Percentiles rank a stretch among this genome's conserved stretches.
Evolutionary conservation across 192 early-diverging fungal species (phyloP).

Genomic region (Backusella mclennaniae): DNA sequence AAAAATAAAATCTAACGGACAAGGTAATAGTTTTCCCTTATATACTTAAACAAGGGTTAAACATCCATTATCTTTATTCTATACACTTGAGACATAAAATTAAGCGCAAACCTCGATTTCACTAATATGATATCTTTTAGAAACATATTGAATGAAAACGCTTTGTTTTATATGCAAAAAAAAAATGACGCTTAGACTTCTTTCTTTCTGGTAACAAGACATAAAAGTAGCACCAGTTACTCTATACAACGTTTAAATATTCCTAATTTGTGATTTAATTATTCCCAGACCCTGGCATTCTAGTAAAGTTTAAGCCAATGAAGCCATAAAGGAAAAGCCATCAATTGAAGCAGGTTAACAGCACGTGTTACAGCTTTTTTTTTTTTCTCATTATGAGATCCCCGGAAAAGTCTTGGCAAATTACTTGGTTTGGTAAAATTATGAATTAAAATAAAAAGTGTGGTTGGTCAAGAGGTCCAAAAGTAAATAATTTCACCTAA

Average conservation of each 20-base stretch:
- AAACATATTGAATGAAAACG: neutral
- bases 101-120: neutral
- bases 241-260: neutral
- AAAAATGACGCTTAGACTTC: neutral
- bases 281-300: constrained; percentile 11
- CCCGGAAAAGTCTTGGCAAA: constrained; percentile 14
- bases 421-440: neutral
- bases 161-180: neutral
- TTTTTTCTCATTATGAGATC: neutral
- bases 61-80: neutral
- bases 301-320: neutral
- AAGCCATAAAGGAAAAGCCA: neutral
- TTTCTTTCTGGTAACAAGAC: neutral
- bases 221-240: neutral
- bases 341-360: constrained; percentile 2
- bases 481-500: constrained; percentile 21
- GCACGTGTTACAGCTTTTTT: neutral
- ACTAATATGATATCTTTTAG: neutral
- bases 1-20: neutral
- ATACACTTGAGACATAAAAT: neutral
- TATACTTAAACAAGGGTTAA: neutral
- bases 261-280: constrained; percentile 16
- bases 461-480: constrained; percentile 6
- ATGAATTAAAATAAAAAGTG: constrained; percentile 7
- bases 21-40: neutral